Evolutionary conservation across 2,329 filamentous ascomycete species (phyloP).

Genomic region (Trichoderma afroharzianum): DNA sequence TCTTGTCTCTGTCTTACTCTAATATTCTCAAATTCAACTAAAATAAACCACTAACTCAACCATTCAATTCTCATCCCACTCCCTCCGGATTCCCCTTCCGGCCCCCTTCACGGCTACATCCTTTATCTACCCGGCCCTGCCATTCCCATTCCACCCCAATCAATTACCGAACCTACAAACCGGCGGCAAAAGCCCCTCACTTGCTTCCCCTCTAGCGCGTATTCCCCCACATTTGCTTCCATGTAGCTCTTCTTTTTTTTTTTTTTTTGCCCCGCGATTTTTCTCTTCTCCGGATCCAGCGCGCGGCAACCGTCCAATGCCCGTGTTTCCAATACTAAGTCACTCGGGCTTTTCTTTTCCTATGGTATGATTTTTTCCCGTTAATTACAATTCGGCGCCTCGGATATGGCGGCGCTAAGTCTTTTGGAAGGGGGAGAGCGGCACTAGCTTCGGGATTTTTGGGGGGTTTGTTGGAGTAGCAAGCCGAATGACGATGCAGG

Average conservation of each 20-base stretch:
- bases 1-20: not conserved
- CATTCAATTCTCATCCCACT: not conserved
- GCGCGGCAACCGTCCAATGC: not conserved
- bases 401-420: not conserved
- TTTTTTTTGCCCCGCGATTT: slow-evolving; percentile 10
- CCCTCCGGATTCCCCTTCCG: not conserved
- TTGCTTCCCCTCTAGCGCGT: not conserved
- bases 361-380: not conserved
- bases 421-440: not conserved
- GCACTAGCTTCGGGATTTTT: slow-evolving; percentile 1
- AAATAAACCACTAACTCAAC: not conserved
- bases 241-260: not conserved
- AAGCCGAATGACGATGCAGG: not conserved
- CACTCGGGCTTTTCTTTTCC: not conserved
- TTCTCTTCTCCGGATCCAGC: not conserved
- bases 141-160: not conserved
- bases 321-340: not conserved
- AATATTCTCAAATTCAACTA: not conserved
- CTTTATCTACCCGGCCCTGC: not conserved
- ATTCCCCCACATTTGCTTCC: not conserved
- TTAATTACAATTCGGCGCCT: not conserved
- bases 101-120: not conserved
- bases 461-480: not conserved
- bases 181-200: slow-evolving; percentile 14
- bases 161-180: slow-evolving; percentile 16